Evolutionary conservation across 257 asterid genomes (phyloP).

Genomic region (Anisodus tanguticus): DNA sequence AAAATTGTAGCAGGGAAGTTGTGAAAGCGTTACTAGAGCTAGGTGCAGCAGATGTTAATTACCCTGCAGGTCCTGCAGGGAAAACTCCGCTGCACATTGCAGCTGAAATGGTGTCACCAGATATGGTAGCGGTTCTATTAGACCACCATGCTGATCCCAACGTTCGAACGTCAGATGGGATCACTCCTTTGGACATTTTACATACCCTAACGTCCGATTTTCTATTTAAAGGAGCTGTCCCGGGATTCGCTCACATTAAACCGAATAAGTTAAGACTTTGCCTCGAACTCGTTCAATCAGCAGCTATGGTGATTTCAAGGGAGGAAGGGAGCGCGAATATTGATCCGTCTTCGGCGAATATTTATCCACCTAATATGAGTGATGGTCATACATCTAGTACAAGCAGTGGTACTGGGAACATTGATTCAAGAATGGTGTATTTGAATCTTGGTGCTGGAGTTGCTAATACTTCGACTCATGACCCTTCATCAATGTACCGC

Average conservation of each 20-base stretch:
- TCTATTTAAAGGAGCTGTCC: slow-evolving; percentile 83
- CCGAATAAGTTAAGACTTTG: slow-evolving; percentile 90
- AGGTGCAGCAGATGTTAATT: slow-evolving; percentile 94
- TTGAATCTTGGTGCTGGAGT: slow-evolving; percentile 67
- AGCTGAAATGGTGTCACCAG: slow-evolving; percentile 97
- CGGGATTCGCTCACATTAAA: slow-evolving; percentile 75
- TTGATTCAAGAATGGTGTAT: slow-evolving; percentile 84
- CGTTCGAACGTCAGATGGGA: slow-evolving; percentile 74
- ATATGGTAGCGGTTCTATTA: slow-evolving; percentile 91
- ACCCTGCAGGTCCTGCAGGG: slow-evolving; percentile 87
- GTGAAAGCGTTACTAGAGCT: slow-evolving; percentile 87
- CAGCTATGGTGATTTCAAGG: slow-evolving; percentile 88
- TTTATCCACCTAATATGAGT: slow-evolving; percentile 63
- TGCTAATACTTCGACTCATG: slow-evolving; percentile 47
- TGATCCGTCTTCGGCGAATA: slow-evolving; percentile 42
- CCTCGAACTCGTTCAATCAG: slow-evolving; percentile 87
- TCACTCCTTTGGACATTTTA: slow-evolving; percentile 81
- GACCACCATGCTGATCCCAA: slow-evolving; percentile 98
- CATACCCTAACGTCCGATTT: slow-evolving; percentile 96
- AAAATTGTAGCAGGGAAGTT: slow-evolving; percentile 83
- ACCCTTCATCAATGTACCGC: slow-evolving; percentile 63
- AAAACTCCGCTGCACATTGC: slow-evolving; percentile 86
- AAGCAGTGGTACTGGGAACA: slow-evolving; percentile 43
- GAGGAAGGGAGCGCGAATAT: slow-evolving; percentile 68
- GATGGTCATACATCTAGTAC: slow-evolving; percentile 54